Conservation (phyloP, 768 basidiomycete genomes). For the Tephrocybe sp. region DNA sequence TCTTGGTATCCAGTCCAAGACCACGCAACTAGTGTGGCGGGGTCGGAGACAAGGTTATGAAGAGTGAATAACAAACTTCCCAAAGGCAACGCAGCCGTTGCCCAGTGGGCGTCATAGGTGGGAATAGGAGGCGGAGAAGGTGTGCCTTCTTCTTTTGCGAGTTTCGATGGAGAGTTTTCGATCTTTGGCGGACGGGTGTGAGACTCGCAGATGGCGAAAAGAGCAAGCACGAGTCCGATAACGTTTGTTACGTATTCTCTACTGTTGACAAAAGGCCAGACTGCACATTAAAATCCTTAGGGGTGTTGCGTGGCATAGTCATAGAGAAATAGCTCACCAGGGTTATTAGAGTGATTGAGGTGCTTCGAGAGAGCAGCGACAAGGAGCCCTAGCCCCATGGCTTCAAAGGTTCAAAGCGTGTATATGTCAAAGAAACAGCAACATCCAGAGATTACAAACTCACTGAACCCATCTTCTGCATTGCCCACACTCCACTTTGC, state of each 20-base stretch:
- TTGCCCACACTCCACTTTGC: slow-evolving; percentile 50
- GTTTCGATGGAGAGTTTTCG: slow-evolving; percentile 10
- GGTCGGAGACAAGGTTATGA: slow-evolving; percentile 71
- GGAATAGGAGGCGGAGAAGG: background rate
- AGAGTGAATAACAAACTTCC: slow-evolving; percentile 70
- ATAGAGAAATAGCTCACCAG: slow-evolving; percentile 41
- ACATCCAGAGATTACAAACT: slow-evolving; percentile 41
- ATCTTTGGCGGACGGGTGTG: slow-evolving; percentile 35
- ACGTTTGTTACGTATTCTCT: slow-evolving; percentile 70
- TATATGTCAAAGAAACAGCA: background rate
- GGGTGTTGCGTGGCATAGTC: background rate
- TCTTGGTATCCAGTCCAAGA: slow-evolving; percentile 87
- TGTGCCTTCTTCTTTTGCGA: background rate
- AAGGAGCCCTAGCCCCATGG: slow-evolving; percentile 63
- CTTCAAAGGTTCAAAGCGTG: slow-evolving; percentile 31
- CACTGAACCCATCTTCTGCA: slow-evolving; percentile 35
- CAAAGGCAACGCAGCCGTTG: slow-evolving; percentile 49
- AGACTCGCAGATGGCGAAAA: slow-evolving; percentile 57
- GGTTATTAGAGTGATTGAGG: slow-evolving; percentile 78
- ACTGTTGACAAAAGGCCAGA: slow-evolving; percentile 76
- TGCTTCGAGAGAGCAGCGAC: slow-evolving; percentile 71
- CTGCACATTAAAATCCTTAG: slow-evolving; percentile 28
- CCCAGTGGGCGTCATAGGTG: slow-evolving; percentile 1
- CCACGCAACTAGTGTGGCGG: slow-evolving; percentile 80
- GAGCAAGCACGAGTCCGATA: slow-evolving; percentile 55